Conservation (phyloP, 768 basidiomycete species). For the Russula ochroleuca region DNA sequence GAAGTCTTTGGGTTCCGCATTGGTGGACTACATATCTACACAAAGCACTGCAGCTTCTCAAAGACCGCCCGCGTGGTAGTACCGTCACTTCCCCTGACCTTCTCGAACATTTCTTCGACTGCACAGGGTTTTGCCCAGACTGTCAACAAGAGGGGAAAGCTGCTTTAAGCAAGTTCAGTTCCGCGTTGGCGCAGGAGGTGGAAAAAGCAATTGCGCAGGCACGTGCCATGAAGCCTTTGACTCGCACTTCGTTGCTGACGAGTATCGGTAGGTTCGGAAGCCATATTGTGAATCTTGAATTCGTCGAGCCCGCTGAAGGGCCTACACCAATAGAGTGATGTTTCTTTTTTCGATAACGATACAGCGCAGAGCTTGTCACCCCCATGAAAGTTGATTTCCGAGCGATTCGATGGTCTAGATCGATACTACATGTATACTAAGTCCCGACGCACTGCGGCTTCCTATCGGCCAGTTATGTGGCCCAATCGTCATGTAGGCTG, state of each 20-base stretch:
- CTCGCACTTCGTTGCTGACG: not conserved
- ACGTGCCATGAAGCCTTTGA: not conserved
- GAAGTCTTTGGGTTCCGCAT: conserved; percentile 25
- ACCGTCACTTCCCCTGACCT: conserved; percentile 19
- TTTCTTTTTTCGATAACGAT: not conserved
- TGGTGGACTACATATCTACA: conserved; percentile 25
- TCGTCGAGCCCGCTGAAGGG: not conserved
- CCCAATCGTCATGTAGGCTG: not conserved
- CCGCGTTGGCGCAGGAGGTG: conserved; percentile 19
- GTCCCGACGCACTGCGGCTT: not conserved
- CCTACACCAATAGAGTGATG: not conserved
- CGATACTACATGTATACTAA: not conserved
- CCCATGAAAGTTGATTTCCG: not conserved
- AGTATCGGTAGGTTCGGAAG: conserved; percentile 17
- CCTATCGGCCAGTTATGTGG: not conserved
- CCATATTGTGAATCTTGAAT: conserved; percentile 20
- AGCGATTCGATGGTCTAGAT: not conserved
- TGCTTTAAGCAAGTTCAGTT: conserved; percentile 20
- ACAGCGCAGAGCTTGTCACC: not conserved
- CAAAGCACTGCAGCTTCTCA: conserved; percentile 11
- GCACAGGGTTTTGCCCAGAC: conserved; percentile 11
- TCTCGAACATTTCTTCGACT: conserved; percentile 15
- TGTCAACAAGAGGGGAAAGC: conserved; percentile 21
- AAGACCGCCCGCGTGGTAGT: conserved; percentile 21
- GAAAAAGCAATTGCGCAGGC: conserved; percentile 23